Conservation (phyloP, 305 asterid genomes). For the Euphrasia arctica region DNA sequence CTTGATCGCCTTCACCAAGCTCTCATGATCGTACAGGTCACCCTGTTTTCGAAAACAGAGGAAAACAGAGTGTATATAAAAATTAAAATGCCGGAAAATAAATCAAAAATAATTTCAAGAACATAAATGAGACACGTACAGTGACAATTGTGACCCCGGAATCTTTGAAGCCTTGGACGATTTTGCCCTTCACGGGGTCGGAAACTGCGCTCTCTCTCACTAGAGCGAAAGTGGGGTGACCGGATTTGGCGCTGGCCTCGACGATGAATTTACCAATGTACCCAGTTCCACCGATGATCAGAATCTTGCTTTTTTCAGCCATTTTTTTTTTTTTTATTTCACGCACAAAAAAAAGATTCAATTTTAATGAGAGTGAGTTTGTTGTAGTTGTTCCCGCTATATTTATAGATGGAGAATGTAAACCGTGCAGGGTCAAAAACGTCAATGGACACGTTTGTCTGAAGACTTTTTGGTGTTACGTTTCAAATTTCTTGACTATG, state of each 20-base stretch:
- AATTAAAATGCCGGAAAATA: background rate
- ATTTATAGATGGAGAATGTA: background rate
- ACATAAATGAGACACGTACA: constrained; percentile 33
- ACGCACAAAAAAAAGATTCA: background rate
- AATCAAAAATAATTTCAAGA: background rate
- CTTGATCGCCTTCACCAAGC: constrained; percentile 76
- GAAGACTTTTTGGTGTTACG: too few relatives aligned
- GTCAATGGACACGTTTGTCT: background rate
- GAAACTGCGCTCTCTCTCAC: constrained; percentile 50
- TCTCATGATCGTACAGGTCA: constrained; percentile 66
- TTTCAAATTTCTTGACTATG: background rate
- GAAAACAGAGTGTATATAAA: background rate
- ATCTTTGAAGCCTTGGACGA: constrained; percentile 50
- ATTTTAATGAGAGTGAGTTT: background rate
- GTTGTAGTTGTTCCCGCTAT: background rate
- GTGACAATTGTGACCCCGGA: constrained; percentile 54
- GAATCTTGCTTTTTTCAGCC: constrained; percentile 59
- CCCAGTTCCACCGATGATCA: constrained; percentile 73
- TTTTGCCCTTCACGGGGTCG: constrained; percentile 55
- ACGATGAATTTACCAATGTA: constrained; percentile 56
- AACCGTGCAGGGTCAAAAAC: background rate
- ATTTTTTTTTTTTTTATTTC: constrained; percentile 17
- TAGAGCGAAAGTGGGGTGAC: constrained; percentile 59
- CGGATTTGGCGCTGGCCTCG: constrained; percentile 54
- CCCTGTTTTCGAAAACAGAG: constrained; percentile 40